phyloP scores from a whole-genome alignment of 2,329 filamentous ascomycete species.

The Botrytis tulipae region DNA sequence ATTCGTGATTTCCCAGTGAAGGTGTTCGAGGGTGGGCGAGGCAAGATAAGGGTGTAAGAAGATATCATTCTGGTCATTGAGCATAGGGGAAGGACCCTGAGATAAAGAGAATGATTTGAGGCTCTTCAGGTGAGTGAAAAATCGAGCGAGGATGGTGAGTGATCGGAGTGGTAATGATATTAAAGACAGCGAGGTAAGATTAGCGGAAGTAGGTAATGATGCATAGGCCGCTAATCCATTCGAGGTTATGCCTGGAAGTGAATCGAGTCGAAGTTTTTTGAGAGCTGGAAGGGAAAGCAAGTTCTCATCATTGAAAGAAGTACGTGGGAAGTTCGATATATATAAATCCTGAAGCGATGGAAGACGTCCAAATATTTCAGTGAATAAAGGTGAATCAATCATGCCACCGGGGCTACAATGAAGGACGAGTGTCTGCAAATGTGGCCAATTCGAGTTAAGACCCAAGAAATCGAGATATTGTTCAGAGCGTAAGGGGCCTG shows the following conservation, averaged over 20 bases:
- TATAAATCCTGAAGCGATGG: slow-evolving; percentile 58
- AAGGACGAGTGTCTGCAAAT: slow-evolving; percentile 56
- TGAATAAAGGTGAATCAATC: slow-evolving; percentile 52
- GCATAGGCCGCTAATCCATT: slow-evolving; percentile 57
- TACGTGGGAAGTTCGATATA: slow-evolving; percentile 54
- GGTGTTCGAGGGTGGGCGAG: slow-evolving; percentile 49
- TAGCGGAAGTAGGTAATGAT: slow-evolving; percentile 47
- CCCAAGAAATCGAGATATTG: slow-evolving; percentile 48
- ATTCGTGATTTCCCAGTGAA: slow-evolving; percentile 61
- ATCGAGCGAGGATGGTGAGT: slow-evolving; percentile 55
- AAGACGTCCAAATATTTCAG: slow-evolving; percentile 49
- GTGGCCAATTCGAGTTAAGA: slow-evolving; percentile 54
- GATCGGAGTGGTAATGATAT: slow-evolving; percentile 56
- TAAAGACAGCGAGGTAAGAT: slow-evolving; percentile 52
- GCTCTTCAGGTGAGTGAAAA: slow-evolving; percentile 53
- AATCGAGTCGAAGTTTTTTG: slow-evolving; percentile 53
- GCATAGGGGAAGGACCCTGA: slow-evolving; percentile 53
- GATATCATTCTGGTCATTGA: slow-evolving; percentile 55
- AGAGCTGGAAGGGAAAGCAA: slow-evolving; percentile 56
- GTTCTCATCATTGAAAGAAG: slow-evolving; percentile 56
- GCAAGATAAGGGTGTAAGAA: slow-evolving; percentile 65
- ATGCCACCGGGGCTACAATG: slow-evolving; percentile 58
- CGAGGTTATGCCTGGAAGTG: slow-evolving; percentile 55
- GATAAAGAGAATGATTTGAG: slow-evolving; percentile 54
- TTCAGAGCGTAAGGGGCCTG: slow-evolving; percentile 44